Evolutionary conservation across 2,329 filamentous ascomycete species (phyloP).

Genomic region (Colletotrichum filicis): DNA sequence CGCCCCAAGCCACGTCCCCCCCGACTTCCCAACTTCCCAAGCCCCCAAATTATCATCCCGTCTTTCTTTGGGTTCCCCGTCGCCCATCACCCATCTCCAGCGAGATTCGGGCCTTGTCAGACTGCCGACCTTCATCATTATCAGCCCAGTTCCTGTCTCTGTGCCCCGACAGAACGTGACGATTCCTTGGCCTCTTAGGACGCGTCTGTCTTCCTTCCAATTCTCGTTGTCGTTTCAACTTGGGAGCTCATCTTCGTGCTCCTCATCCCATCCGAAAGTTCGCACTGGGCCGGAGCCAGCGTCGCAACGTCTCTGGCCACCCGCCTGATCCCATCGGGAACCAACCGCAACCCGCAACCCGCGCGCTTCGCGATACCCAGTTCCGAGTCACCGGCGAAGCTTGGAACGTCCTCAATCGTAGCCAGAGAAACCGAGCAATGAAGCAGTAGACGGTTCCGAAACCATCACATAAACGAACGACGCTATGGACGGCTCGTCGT

Average conservation of each 20-base stretch:
- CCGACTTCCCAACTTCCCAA: conserved; percentile 1
- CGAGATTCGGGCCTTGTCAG: conserved; percentile 13
- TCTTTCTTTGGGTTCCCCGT: conserved; percentile 13
- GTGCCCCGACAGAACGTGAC: background rate
- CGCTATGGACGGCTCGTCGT: conserved; percentile 28
- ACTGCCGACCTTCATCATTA: conserved; percentile 21
- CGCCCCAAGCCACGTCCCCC: conserved; percentile 21
- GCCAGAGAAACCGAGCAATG: conserved; percentile 13
- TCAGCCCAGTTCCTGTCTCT: conserved; percentile 3
- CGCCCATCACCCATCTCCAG: conserved; percentile 20
- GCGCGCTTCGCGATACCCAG: conserved; percentile 4
- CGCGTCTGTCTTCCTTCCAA: background rate
- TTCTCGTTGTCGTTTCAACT: background rate
- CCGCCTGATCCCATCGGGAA: background rate
- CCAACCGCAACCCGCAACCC: conserved; percentile 3
- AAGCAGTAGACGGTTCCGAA: conserved; percentile 3
- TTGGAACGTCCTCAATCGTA: background rate
- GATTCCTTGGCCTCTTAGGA: background rate
- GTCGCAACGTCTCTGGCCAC: background rate
- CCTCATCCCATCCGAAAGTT: background rate
- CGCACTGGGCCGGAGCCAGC: background rate
- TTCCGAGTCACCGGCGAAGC: background rate
- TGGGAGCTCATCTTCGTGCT: background rate
- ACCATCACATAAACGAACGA: conserved; percentile 16
- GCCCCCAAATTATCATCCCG: conserved; percentile 36